A percentile compares a stretch with the other conserved stretches of the same genome.
Conservation (phyloP, 1,284 basidiomycete genomes). For the Takashimella tepidaria region DNA sequence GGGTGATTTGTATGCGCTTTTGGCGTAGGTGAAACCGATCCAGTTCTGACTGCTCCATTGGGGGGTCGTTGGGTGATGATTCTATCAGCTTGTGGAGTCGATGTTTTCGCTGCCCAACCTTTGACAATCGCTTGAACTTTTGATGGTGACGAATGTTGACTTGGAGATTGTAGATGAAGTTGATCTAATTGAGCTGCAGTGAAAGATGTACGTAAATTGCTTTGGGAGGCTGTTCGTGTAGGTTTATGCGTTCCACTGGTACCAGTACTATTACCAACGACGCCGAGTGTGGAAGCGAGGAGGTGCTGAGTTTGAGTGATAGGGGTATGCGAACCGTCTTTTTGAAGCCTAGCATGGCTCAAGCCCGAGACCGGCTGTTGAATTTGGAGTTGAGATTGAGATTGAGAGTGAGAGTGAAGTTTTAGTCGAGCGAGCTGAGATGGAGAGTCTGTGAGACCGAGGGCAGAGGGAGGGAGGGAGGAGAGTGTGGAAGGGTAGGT, state of each 20-base stretch:
- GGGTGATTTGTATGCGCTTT: not conserved
- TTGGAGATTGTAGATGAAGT: not conserved
- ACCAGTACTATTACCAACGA: too few species aligned
- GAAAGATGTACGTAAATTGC: not conserved
- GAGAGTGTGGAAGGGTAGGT: constrained; percentile 8
- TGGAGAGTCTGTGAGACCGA: constrained; percentile 17
- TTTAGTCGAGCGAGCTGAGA: not conserved
- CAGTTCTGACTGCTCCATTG: not conserved
- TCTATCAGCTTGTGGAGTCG: not conserved
- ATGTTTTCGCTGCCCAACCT: not conserved
- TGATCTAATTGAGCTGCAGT: not conserved
- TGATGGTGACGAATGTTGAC: not conserved
- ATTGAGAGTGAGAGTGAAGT: not conserved
- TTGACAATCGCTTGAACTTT: not conserved
- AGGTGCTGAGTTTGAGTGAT: not conserved
- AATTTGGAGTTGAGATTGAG: not conserved
- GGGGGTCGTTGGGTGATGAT: not conserved
- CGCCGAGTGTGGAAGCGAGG: not conserved
- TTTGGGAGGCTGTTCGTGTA: not conserved
- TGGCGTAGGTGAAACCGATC: not conserved
- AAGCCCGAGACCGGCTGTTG: not conserved
- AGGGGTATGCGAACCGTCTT: not conserved
- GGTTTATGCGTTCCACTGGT: too few species aligned
- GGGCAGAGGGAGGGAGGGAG: constrained; percentile 7
- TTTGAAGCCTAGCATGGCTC: not conserved